Evolutionary conservation across 768 basidiomycete species (phyloP).

Genomic region (Suillus subaureus): DNA sequence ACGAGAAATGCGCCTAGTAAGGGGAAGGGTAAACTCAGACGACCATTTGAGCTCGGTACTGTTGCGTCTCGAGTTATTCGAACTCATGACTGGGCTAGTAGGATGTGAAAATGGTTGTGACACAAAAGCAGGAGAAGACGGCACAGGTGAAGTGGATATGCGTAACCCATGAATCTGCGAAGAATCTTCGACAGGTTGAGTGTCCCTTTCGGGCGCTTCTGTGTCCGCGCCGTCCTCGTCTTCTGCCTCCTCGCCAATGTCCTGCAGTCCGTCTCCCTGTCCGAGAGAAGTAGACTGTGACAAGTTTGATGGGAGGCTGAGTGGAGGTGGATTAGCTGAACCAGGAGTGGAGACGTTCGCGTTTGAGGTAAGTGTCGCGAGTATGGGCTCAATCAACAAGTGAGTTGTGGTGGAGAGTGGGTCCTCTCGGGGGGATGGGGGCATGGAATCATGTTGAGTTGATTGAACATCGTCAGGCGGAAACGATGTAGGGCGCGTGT

Average conservation of each 20-base stretch:
- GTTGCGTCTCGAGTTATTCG: conserved; percentile 20
- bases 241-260: conserved; percentile 52
- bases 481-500: neutral
- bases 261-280: conserved; percentile 45
- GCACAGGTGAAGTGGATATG: conserved; percentile 48
- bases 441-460: conserved; percentile 5
- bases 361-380: conserved; percentile 37
- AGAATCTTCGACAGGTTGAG: conserved; percentile 19
- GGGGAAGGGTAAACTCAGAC: conserved; percentile 22
- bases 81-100: conserved; percentile 22
- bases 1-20: conserved; percentile 25
- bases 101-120: conserved; percentile 30
- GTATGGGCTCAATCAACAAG: conserved; percentile 53
- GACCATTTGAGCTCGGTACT: conserved; percentile 29
- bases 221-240: conserved; percentile 47
- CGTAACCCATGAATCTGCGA: conserved; percentile 59
- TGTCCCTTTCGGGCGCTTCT: conserved; percentile 19
- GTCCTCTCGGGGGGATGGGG: conserved; percentile 14
- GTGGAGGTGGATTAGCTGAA: conserved; percentile 37
- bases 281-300: conserved; percentile 27
- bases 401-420: conserved; percentile 9
- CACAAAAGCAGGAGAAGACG: conserved; percentile 26
- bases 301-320: conserved; percentile 38
- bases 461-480: neutral
- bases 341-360: conserved; percentile 20